Base-by-base conservation (phyloP, 768 basidiomycete species). In the Mycena crocata region DNA sequence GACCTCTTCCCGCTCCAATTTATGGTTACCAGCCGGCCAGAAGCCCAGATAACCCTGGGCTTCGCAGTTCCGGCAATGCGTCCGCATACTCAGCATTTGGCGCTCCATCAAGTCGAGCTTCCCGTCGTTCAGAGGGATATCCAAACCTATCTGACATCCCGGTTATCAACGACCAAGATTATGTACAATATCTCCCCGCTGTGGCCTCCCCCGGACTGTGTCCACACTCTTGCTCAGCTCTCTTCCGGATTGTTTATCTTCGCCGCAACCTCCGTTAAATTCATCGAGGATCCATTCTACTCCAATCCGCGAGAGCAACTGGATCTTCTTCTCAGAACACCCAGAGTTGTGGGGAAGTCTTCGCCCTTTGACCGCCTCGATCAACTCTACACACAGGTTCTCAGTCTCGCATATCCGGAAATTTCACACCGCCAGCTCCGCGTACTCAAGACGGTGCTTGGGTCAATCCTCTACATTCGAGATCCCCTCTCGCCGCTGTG, bases 211-310 rank as follows among this genome's bases (percentile, higher is more conserved):
- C 9, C 26, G 24, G 34, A 21, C 6, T 67, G 32, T 21, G n/a
- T 71, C 28, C n/a, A 52, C 15, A 37, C 48, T 19, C 65, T 71
- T 14, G 44, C 58, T 1, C 34, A 28, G 9, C 46, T 69, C 42
- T 64, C 70, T 7, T n/a, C 59, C 3, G 72, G 71, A 4, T 45
- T 74, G 9, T 75, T 75, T 40, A 71, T 73, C n/a, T 73, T 64
- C 31, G 74, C 74, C 1, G 59, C 72, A 1, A 72, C 74, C 0
- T 58, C 67, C 0, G 54, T 72, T 17, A 69, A 67, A 37, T 74
- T 70, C 32, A 68, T 75, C 6, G 67, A 60, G 26, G 67, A 50
- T 49, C 39, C 54, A 31, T 51, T n/a, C 13, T 60, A 59, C 26
- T 51, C 26, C 23, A 35, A 67, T 37, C 59, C 48, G 14, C 56